Evolutionary conservation across 2,329 filamentous ascomycete species (phyloP), one percentile per base, ranked within the genome.

Genomic region (Phaeosphaeriaceae sp.): DNA sequence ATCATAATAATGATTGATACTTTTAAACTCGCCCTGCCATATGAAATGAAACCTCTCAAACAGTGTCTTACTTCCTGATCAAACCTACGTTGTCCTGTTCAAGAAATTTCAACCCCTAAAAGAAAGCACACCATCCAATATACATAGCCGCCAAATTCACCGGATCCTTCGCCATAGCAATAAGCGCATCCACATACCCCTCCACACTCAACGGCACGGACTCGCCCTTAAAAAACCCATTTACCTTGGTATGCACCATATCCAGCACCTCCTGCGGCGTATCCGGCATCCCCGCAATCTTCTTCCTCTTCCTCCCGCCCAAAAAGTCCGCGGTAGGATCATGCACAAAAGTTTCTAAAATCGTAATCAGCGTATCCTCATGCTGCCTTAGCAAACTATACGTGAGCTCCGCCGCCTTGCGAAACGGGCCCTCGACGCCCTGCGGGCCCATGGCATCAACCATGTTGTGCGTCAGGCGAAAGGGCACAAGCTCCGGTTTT

Each of bases 401-500:
- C 9, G 92, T 96, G 53, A 97, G 81, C 75, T 99, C 95, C 52
- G 89, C 93, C 40, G 90, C 93, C 65, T 90, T 89, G 34, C 92
- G 84, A 75, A 97, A 99, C 0, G 94, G 92, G 0, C 94, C 79
- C 72, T 97, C 94, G 70, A 94, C 91, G 52, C 92, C 91, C 68
- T 95, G 93, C 17, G 95, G 87, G 4, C 94, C 94, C 86, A 99
- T 97, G 9, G 94, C 95, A 57, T 96, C 90, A 29, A 95, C 85
- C 93, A 99, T 97, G 75, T 99, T 99, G 80, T 97, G 93, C 3
- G 94, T 99, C 34, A 99, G 81, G 13, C 95, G 89, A 80, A 99
- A 99, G 2, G 94, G 95, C 1, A 99, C 94, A 23, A 89, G 81
- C 74, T 99, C 94, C 0, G 94, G 93, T 73, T 95, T 96, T 55